Percentiles rank a stretch among this genome's conserved stretches.
Conservation (phyloP, 352 stramenopile genomes). For the Pythium pyrilobum region DNA sequence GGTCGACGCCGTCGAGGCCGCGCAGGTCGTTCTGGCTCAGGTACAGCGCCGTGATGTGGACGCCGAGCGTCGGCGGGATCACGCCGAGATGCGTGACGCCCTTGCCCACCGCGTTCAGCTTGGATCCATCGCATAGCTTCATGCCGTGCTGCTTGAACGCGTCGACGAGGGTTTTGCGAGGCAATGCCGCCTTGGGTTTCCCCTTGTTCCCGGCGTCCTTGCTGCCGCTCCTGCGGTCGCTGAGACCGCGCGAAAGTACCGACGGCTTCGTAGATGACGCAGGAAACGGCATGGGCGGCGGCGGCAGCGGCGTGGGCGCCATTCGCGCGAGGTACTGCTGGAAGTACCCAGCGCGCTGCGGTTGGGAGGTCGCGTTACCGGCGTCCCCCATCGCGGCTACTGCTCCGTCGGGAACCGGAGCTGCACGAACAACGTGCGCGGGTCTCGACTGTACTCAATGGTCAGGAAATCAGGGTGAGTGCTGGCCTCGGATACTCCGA, state of each 20-base stretch:
- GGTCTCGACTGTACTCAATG: no score
- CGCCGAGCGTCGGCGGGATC: conserved; percentile 37
- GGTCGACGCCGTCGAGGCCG: conserved; percentile 42
- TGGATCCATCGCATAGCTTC: conserved; percentile 62
- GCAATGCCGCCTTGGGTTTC: neutral
- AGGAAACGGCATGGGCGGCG: conserved; percentile 13
- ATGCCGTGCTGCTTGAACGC: conserved; percentile 67
- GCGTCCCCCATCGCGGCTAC: conserved; percentile 5
- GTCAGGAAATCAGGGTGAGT: no score
- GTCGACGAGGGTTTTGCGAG: conserved; percentile 46
- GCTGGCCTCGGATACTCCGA: no score
- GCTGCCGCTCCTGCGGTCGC: neutral
- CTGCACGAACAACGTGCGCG: no score
- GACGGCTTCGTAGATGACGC: neutral
- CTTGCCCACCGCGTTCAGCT: conserved; percentile 70
- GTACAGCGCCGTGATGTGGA: conserved; percentile 56
- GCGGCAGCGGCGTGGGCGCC: conserved; percentile 16
- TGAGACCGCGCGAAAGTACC: neutral
- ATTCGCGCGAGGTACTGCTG: conserved; percentile 23
- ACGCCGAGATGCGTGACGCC: conserved; percentile 40
- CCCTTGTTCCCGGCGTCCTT: conserved; percentile 3
- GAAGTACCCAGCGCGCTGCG: conserved; percentile 14
- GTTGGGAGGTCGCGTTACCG: conserved; percentile 16
- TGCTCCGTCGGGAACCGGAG: neutral
- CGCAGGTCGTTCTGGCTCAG: conserved; percentile 77